phyloP scores from a whole-genome alignment of 1,284 basidiomycete genomes.

The Leccinum proximum region DNA sequence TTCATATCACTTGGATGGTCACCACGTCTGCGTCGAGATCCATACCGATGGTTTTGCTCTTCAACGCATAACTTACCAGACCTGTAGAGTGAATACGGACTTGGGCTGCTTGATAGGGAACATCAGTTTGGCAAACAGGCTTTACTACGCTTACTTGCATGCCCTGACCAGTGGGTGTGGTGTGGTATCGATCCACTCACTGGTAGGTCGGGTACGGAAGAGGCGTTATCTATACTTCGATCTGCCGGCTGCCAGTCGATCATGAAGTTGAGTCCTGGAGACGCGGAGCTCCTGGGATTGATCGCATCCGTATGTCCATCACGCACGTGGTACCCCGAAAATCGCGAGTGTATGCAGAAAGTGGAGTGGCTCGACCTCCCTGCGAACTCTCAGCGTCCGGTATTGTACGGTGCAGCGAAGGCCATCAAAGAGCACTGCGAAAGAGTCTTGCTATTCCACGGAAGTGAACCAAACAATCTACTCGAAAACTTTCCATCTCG shows the following conservation, averaged over 20 bases:
- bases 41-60: constrained; percentile 9
- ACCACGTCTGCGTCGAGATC: constrained; percentile 30
- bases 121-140: constrained; percentile 33
- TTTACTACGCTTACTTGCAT: constrained; percentile 43
- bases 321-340: constrained; percentile 35
- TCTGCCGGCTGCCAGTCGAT: constrained; percentile 41
- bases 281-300: constrained; percentile 30
- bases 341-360: constrained; percentile 35
- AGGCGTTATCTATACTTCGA: constrained; percentile 38
- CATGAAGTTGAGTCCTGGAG: constrained; percentile 29
- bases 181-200: constrained; percentile 40
- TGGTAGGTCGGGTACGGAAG: constrained; percentile 41
- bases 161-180: constrained; percentile 40
- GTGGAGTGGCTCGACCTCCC: constrained; percentile 19
- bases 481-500: constrained; percentile 8
- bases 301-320: constrained; percentile 36
- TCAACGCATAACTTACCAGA: constrained; percentile 27
- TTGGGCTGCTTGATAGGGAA: constrained; percentile 37
- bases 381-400: constrained; percentile 30
- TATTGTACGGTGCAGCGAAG: constrained; percentile 23
- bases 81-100: constrained; percentile 38
- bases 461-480: not conserved
- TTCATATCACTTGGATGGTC: constrained; percentile 17
- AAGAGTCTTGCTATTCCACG: constrained; percentile 14
- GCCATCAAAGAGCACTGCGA: constrained; percentile 30